Evolutionary conservation across 352 stramenopile species (phyloP), one percentile per base, ranked within the genome.

Genomic region (Phytophthora pini): DNA sequence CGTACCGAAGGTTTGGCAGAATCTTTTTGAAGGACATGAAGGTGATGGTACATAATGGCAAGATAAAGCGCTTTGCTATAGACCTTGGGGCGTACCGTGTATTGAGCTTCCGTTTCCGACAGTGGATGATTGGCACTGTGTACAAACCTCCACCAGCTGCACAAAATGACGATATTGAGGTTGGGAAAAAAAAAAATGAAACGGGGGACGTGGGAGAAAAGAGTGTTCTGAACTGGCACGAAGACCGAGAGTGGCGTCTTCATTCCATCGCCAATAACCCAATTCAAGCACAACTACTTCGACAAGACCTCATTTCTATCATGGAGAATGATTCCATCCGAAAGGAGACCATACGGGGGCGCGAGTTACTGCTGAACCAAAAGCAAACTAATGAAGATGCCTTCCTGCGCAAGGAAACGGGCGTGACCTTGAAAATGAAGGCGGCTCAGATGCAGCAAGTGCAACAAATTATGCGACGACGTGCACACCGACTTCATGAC

Each of bases 401-500:
- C 1, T 84, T 89, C 48, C 38, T 89, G 26, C 70, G 74, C 17
- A 84, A 84, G 46, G 78, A 89, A 65, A 56, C 70, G 3, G 55
- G 58, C 0, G 68, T 65, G 10, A 88, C 82, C 2, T 64, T 80
- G 12, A 82, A 85, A 51, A 70, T 85, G 32, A 84, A 82, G 39
- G 69, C 76, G 0, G 36, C 56, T n/a, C 68, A 79, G 32, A 77
- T 87, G 64, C 74, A 80, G 40, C 74, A 81, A 50, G 67, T 72
- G 1, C 74, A 86, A 26, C 67, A 87, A 17, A 79, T 90, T 29
- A 50, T 90, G 36, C 71, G 78, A 7, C 78, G 66, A 24, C 66
- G 82, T 17, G 77, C 65, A 2, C 76, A 82, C 49, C 78, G 73
- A 27, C 68, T 90, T 34, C 79, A 90, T 64, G 80, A 90, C 50